phyloP scores from a whole-genome alignment of 768 basidiomycete genomes.

The Cantharellus anzutake region DNA sequence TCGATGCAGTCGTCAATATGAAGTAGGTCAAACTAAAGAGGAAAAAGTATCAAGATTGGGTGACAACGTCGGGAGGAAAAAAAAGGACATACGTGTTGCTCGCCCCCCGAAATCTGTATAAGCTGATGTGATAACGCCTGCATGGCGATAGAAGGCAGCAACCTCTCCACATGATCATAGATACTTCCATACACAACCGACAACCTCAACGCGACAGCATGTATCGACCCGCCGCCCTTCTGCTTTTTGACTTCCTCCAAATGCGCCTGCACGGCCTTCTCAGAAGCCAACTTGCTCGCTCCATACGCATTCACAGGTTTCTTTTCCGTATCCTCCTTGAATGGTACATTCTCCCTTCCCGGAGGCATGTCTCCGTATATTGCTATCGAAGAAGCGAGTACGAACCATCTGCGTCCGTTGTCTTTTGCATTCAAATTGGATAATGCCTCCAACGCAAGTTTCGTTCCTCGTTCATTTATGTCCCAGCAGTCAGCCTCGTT shows the following conservation, averaged over 20 bases:
- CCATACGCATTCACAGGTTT: conserved; percentile 13
- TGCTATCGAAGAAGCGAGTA: conserved; percentile 14
- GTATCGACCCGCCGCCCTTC: background rate
- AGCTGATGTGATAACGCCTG: no score
- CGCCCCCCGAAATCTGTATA: no score
- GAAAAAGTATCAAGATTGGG: no score
- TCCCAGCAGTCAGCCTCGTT: conserved; percentile 13
- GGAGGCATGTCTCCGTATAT: conserved; percentile 11
- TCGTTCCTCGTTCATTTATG: conserved; percentile 12
- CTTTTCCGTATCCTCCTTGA: conserved; percentile 4
- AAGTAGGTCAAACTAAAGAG: no score
- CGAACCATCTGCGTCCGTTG: conserved; percentile 14
- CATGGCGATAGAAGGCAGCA: no score
- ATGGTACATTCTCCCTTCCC: background rate
- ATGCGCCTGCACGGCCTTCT: conserved; percentile 9
- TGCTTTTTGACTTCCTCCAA: background rate
- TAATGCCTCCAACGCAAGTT: conserved; percentile 8
- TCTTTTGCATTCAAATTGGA: background rate
- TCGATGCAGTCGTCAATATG: no score
- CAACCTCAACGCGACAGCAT: conserved; percentile 13
- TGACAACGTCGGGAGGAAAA: no score
- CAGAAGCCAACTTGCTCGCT: conserved; percentile 12
- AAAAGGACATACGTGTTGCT: no score
- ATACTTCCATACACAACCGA: conserved; percentile 16
- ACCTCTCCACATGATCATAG: conserved; percentile 12